phyloP scores from a whole-genome alignment of 2,329 filamentous ascomycete species.

The Trichoderma koningiopsis region DNA sequence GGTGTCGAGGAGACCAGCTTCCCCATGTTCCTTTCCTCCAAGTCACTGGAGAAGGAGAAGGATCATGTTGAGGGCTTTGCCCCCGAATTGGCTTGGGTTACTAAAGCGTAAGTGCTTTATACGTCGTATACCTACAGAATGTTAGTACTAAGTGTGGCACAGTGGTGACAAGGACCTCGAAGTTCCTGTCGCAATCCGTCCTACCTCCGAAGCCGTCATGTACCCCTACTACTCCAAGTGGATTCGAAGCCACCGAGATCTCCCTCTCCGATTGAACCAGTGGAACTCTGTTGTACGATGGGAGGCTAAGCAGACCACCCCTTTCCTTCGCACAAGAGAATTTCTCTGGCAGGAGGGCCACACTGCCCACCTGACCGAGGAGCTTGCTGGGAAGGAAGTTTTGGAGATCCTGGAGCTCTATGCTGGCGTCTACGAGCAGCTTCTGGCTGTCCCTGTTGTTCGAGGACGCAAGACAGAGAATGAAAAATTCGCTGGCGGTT shows the following conservation, averaged over 20 bases:
- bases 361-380: constrained; percentile 82
- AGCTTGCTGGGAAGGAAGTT: constrained; percentile 81
- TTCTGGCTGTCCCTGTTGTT: constrained; percentile 92
- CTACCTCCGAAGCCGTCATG: constrained; percentile 79
- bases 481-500: constrained; percentile 95
- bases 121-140: background rate
- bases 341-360: constrained; percentile 99
- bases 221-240: constrained; percentile 96
- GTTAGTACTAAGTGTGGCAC: constrained; percentile 8
- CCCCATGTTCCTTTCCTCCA: constrained; percentile 90
- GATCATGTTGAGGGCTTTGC: constrained; percentile 99
- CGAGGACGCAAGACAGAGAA: constrained; percentile 95
- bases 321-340: constrained; percentile 88
- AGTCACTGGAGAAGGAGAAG: constrained; percentile 86
- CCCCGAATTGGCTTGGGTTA: constrained; percentile 87
- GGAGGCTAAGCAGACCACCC: constrained; percentile 93
- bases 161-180: constrained; percentile 93
- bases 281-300: constrained; percentile 94
- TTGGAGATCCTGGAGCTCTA: constrained; percentile 92
- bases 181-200: constrained; percentile 69
- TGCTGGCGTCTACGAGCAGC: constrained; percentile 86
- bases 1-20: constrained; percentile 96
- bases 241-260: constrained; percentile 94
- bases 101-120: constrained; percentile 64
- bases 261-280: constrained; percentile 92